Conservation (phyloP, 2,329 filamentous ascomycete genomes). For the Xylariaceae sp. region DNA sequence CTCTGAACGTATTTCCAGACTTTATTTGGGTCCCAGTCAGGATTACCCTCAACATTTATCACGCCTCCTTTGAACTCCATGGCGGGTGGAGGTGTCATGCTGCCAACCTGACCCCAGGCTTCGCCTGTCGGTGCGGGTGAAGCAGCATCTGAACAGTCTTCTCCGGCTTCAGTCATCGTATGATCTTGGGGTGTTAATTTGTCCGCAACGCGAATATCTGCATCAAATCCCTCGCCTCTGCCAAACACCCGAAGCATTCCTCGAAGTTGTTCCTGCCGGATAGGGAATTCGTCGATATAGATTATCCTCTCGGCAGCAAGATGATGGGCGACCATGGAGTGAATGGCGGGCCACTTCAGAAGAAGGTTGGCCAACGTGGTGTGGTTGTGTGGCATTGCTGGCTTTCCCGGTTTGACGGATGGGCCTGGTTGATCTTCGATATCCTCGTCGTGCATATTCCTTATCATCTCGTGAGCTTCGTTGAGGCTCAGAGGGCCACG, state of each 20-base stretch:
- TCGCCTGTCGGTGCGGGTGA: constrained; percentile 51
- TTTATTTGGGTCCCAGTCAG: constrained; percentile 47
- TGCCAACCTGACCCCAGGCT: constrained; percentile 55
- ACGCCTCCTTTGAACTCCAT: constrained; percentile 34
- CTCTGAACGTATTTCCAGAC: constrained; percentile 52
- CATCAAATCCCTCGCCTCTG: constrained; percentile 62
- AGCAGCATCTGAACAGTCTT: constrained; percentile 44
- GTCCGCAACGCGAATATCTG: constrained; percentile 50
- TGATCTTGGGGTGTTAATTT: constrained; percentile 35
- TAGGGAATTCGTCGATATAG: constrained; percentile 67
- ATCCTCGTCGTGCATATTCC: constrained; percentile 39
- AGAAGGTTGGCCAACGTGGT: constrained; percentile 86
- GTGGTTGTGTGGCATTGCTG: constrained; percentile 77
- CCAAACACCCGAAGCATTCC: constrained; percentile 74
- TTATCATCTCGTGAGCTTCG: constrained; percentile 30
- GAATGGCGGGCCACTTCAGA: constrained; percentile 67
- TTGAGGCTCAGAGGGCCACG: constrained; percentile 17
- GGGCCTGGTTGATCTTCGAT: constrained; percentile 48
- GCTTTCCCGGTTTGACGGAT: constrained; percentile 52
- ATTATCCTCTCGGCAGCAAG: constrained; percentile 47
- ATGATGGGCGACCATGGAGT: constrained; percentile 53
- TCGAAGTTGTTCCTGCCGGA: constrained; percentile 68
- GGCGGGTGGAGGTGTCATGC: constrained; percentile 38
- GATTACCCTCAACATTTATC: constrained; percentile 41
- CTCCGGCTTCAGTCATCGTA: constrained; percentile 34